A percentile compares a stretch with the other conserved stretches of the same genome.
Conservation (phyloP, 768 basidiomycete species). For the Tubosaeta brunneosetosa region DNA sequence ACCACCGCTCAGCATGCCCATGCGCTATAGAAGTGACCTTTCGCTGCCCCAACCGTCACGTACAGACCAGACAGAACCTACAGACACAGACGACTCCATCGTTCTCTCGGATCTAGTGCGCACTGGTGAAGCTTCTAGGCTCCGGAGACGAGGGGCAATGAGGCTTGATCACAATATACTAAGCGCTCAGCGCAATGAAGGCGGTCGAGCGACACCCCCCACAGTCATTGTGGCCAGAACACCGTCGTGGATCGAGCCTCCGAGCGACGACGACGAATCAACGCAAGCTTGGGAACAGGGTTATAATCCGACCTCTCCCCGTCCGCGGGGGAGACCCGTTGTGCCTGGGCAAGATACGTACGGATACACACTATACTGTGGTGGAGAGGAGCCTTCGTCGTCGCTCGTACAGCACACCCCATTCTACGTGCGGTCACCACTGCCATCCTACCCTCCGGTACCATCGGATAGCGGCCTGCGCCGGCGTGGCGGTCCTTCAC, state of each 20-base stretch:
- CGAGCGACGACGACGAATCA: constrained; percentile 31
- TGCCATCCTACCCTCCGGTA: constrained; percentile 33
- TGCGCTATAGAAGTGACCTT: constrained; percentile 25
- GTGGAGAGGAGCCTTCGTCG: constrained; percentile 27
- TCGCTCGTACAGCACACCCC: constrained; percentile 5
- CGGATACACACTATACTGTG: constrained; percentile 41
- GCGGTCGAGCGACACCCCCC: constrained; percentile 20
- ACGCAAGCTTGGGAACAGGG: constrained; percentile 32
- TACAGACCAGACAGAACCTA: constrained; percentile 26
- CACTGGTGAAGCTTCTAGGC: constrained; percentile 66
- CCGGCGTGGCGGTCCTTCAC: constrained; percentile 1
- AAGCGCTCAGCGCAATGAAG: constrained; percentile 27
- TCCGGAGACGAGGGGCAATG: constrained; percentile 72
- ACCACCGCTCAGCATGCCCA: constrained; percentile 25
- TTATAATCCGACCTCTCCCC: constrained; percentile 27
- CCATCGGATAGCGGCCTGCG: constrained; percentile 18
- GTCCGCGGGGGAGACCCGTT: constrained; percentile 15
- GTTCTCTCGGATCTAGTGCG: constrained; percentile 71
- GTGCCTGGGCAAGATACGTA: constrained; percentile 18
- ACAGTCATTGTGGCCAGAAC: constrained; percentile 26
- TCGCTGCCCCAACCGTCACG: constrained; percentile 5
- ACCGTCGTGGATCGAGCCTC: constrained; percentile 33
- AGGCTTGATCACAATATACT: constrained; percentile 45
- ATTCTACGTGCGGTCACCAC: constrained; percentile 32
- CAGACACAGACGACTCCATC: constrained; percentile 62